A percentile compares a stretch with the other conserved stretches of the same genome.
These are phyloP conservation scores for Lentinula lateritia DNA, from an alignment of 768 basidiomycete species.

Conservation along the genomic window DNA sequence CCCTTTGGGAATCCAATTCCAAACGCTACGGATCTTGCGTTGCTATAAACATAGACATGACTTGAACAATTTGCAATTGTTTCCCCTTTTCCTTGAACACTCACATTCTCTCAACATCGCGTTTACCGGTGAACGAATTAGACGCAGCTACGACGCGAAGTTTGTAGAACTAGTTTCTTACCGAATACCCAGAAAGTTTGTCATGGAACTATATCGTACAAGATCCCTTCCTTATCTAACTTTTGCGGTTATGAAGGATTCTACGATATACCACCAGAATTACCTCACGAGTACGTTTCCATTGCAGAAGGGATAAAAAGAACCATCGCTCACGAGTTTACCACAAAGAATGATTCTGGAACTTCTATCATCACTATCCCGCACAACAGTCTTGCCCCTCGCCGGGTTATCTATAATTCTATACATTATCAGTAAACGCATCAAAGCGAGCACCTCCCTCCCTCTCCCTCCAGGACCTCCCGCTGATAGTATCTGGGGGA, in stretches of 20 bases:
- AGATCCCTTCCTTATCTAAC: neutral
- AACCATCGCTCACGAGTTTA: neutral
- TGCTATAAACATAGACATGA: neutral
- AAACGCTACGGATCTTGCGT: neutral
- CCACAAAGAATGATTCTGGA: neutral
- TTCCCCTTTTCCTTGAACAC: neutral
- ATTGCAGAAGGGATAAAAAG: neutral
- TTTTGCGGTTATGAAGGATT: neutral
- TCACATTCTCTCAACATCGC: neutral
- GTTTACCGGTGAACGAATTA: too few species aligned
- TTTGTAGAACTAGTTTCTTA: neutral
- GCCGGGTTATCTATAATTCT: neutral
- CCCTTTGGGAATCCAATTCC: neutral
- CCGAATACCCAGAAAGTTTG: neutral
- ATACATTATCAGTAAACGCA: neutral
- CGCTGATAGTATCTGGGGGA: conserved; percentile 34
- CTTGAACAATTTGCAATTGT: neutral
- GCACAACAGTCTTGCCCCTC: neutral
- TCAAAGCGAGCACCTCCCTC: conserved; percentile 1
- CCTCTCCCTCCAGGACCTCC: conserved; percentile 41
- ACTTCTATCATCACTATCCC: neutral
- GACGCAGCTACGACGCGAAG: neutral
- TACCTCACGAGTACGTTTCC: neutral
- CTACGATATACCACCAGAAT: neutral
- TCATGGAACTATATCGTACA: neutral